These are phyloP conservation scores for Taphrina sp. DNA, from an alignment of 1,139 yeast genomes.

Conservation along the genomic window DNA sequence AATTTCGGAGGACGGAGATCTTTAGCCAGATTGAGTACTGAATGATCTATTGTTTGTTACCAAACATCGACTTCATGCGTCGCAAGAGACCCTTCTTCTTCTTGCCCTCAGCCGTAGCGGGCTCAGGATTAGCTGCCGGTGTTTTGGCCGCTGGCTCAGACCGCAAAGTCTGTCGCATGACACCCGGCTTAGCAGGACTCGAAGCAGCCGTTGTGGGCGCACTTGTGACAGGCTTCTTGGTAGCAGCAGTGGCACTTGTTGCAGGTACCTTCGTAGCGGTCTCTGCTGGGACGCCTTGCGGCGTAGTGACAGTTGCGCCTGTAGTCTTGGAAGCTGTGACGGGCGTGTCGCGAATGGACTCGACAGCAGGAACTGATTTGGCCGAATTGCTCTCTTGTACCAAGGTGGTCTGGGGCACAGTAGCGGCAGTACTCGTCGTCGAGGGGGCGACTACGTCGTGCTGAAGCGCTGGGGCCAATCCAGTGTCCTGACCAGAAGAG, in stretches of 20 bases:
- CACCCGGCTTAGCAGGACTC: conserved; percentile 10
- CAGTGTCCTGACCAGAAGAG: too few species aligned
- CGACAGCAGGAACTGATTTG: neutral
- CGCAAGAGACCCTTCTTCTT: conserved; percentile 23
- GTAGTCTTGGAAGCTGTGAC: neutral
- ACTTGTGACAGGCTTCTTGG: neutral
- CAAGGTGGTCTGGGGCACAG: neutral
- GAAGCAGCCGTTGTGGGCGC: conserved; percentile 8
- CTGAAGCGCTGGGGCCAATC: conserved; percentile 12
- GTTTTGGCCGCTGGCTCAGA: conserved; percentile 7
- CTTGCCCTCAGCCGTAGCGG: neutral
- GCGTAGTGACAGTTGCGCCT: neutral
- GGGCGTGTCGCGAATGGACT: neutral
- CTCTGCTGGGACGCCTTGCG: neutral
- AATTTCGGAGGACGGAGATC: too few species aligned
- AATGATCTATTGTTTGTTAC: conserved; percentile 7
- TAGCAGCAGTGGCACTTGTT: neutral
- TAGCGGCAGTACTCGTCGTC: neutral
- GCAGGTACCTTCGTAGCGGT: neutral
- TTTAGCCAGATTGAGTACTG: too few species aligned
- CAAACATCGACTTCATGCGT: conserved; percentile 24
- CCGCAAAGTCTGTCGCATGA: conserved; percentile 8
- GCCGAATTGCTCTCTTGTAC: neutral
- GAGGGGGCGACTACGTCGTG: neutral
- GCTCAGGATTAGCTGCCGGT: conserved; percentile 6